Percentiles rank a stretch among this genome's conserved stretches.
These are phyloP conservation scores for Suillus lakei DNA, from an alignment of 768 basidiomycete genomes.

Conservation along the genomic window DNA sequence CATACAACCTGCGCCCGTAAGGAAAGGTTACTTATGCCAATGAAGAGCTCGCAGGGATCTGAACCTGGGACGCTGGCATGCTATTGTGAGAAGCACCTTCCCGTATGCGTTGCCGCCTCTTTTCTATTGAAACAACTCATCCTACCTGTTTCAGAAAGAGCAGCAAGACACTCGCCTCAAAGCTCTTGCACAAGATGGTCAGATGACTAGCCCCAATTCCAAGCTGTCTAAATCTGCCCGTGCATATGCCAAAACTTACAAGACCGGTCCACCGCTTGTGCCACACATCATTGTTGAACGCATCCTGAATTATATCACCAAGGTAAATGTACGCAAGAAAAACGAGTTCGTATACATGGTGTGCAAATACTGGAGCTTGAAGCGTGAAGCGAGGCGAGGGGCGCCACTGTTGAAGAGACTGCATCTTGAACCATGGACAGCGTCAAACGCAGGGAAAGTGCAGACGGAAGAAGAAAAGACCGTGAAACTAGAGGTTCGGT, in stretches of 20 bases:
- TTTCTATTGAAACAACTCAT: constrained; percentile 2
- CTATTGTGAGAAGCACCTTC: constrained; percentile 90
- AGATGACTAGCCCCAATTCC: constrained; percentile 43
- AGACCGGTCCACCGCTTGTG: constrained; percentile 90
- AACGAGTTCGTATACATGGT: constrained; percentile 74
- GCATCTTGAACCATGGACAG: constrained; percentile 98
- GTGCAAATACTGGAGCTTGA: constrained; percentile 96
- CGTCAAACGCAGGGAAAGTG: constrained; percentile 60
- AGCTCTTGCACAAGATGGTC: constrained; percentile 50
- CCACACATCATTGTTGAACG: constrained; percentile 84
- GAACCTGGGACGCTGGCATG: constrained; percentile 76
- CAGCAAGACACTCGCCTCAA: constrained; percentile 67
- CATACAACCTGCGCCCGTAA: constrained; percentile 94
- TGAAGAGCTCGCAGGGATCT: constrained; percentile 80
- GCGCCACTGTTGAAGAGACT: constrained; percentile 92
- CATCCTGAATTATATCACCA: constrained; percentile 74
- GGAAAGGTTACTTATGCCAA: constrained; percentile 82
- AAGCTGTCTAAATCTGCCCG: constrained; percentile 78
- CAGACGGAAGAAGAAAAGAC: constrained; percentile 84
- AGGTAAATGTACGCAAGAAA: constrained; percentile 76
- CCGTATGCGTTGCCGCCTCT: constrained; percentile 53
- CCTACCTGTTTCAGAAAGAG: constrained; percentile 53
- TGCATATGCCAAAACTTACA: constrained; percentile 91
- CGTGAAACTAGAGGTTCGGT: constrained; percentile 78
- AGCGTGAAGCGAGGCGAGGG: constrained; percentile 90